Conservation (phyloP, 345 rosid species). For the Gossypioides kirkii region DNA sequence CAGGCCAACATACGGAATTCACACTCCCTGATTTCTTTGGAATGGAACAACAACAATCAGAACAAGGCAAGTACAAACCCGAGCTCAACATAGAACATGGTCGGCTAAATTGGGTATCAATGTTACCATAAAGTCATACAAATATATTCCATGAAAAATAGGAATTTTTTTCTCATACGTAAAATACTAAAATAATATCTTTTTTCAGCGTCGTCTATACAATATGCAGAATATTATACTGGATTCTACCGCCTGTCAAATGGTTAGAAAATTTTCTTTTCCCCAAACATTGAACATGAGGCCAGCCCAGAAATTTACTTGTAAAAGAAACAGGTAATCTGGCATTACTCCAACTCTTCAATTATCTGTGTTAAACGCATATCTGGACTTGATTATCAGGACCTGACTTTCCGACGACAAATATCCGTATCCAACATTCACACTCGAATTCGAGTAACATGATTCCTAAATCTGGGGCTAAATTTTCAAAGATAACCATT, state of each 20-base stretch:
- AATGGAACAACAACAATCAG: too few relatives aligned
- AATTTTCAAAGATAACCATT: not conserved
- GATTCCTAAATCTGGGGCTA: slow-evolving; percentile 8
- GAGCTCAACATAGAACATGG: too few relatives aligned
- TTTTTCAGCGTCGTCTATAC: not conserved
- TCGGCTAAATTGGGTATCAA: too few relatives aligned
- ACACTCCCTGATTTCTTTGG: too few relatives aligned
- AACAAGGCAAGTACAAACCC: too few relatives aligned
- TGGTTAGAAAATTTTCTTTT: not conserved
- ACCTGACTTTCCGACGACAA: not conserved
- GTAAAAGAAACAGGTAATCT: not conserved
- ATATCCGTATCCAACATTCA: not conserved
- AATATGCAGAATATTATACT: not conserved
- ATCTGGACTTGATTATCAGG: not conserved
- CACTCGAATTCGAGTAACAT: not conserved
- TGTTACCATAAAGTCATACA: too few relatives aligned
- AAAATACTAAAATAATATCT: too few relatives aligned
- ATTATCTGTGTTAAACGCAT: not conserved
- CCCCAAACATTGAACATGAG: not conserved
- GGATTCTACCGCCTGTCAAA: not conserved
- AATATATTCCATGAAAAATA: too few relatives aligned
- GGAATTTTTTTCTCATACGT: too few relatives aligned
- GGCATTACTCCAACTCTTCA: not conserved
- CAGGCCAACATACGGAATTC: too few relatives aligned
- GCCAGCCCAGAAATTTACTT: not conserved